Base-by-base conservation (phyloP, 2,329 filamentous ascomycete species). In the Xylariales sp. region DNA sequence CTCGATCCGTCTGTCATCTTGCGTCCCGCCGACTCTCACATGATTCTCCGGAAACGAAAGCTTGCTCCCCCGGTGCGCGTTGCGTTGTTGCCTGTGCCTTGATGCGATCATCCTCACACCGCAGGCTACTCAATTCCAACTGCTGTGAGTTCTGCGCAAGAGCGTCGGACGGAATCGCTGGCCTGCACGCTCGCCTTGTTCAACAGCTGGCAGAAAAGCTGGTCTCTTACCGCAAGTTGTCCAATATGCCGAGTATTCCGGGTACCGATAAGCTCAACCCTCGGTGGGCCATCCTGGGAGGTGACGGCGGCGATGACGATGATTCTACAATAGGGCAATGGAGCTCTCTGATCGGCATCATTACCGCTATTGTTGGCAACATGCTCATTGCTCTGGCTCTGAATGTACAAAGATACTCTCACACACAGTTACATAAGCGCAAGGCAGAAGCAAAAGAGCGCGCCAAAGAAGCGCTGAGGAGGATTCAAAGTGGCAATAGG, bases 381-480 rank as follows among this genome's bases (percentile, higher is more conserved):
- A 70, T 96, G 23, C 75, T 98, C 37, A 97, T 98, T 49, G 95
- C 91, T 1, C 81, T 98, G 46, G 93, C 93, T 11, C 78, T 98
- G 44, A 98, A 98, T 57, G 91, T 94, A 34, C 93, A 98, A 63
- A 81, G 93, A 48, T 97, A 97, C 59, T 91, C 93, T 23, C 93
- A 98, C 57, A 88, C 93, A 40, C 78, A 84, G 40, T 74, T 98
- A 44, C 81, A 88, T 45, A 75, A 82, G 50, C 81, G 90, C 58
- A 79, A 75, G 49, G 70, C 75, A 31, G 73, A 76, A 44, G 66
- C 73, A 31, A 73, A 75, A 36, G 69, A 73, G 43, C 72, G 69
- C 32, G 71, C 74, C 29, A 74, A 67, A 46, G 67, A 72, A 35
- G 69, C 73, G n/a, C 54, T 73, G 51, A 76, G 72, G 49, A 69